These are phyloP conservation scores for Pseudomonodictys pantanalensis DNA, from an alignment of 495 filamentous ascomycete genomes.

Conservation along the genomic window DNA sequence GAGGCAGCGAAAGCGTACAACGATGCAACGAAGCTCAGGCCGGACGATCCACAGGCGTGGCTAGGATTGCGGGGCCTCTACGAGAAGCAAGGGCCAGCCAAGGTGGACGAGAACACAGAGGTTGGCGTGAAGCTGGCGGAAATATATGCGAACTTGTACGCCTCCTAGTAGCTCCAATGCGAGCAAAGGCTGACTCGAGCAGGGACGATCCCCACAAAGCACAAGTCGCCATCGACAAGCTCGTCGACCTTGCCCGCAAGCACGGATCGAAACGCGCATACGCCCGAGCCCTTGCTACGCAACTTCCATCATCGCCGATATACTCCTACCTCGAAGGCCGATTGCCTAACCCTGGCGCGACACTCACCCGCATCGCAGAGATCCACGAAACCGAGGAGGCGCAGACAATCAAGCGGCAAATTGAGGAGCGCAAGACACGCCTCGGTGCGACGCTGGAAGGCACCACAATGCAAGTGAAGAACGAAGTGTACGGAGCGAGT, in stretches of 20 bases:
- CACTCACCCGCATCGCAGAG: slow-evolving; percentile 80
- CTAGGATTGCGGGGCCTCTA: slow-evolving; percentile 86
- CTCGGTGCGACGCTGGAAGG: slow-evolving; percentile 79
- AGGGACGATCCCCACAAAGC: slow-evolving; percentile 63
- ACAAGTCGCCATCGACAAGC: slow-evolving; percentile 79
- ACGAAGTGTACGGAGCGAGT: slow-evolving; percentile 72
- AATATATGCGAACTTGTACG: slow-evolving; percentile 67
- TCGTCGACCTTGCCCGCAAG: slow-evolving; percentile 63
- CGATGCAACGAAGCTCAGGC: slow-evolving; percentile 65
- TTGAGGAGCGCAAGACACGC: slow-evolving; percentile 82
- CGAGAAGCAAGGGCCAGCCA: slow-evolving; percentile 66
- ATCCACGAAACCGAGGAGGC: slow-evolving; percentile 84
- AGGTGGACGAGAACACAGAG: slow-evolving; percentile 69
- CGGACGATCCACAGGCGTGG: slow-evolving; percentile 71
- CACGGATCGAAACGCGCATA: slow-evolving; percentile 70
- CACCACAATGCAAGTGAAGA: slow-evolving; percentile 80
- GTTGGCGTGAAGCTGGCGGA: slow-evolving; percentile 70
- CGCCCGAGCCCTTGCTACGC: slow-evolving; percentile 66
- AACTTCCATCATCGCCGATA: slow-evolving; percentile 72
- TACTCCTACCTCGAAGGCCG: slow-evolving; percentile 84
- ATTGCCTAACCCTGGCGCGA: slow-evolving; percentile 72
- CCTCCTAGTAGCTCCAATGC: not conserved
- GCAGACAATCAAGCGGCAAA: slow-evolving; percentile 84
- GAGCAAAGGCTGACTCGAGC: slow-evolving; percentile 18
- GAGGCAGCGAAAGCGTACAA: slow-evolving; percentile 73